Percentiles rank a stretch among this genome's conserved stretches.
These are phyloP conservation scores for Barnettozyma siamensis DNA, from an alignment of 805 yeast species.

Conservation along the genomic window DNA sequence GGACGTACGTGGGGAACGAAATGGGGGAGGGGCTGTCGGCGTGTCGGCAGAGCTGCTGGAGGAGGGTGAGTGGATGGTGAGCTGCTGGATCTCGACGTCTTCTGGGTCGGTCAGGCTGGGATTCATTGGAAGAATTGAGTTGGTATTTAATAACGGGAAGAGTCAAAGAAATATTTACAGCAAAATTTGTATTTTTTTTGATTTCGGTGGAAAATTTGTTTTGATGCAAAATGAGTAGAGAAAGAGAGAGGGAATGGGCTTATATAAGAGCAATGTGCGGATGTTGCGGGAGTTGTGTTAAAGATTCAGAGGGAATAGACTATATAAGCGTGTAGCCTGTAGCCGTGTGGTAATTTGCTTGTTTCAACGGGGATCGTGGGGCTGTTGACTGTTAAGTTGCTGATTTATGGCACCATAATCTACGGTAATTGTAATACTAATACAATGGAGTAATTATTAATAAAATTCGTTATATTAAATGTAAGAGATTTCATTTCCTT, in stretches of 20 bases:
- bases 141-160: not conserved
- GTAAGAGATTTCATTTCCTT: not conserved
- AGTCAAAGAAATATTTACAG: not conserved
- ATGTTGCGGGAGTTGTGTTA: too few relatives aligned
- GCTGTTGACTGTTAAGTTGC: too few relatives aligned
- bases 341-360: too few relatives aligned
- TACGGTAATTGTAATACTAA: too few relatives aligned
- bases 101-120: constrained; percentile 1
- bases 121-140: not conserved
- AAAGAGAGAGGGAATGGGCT: not conserved
- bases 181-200: too few relatives aligned
- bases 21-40: constrained; percentile 1
- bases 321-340: too few relatives aligned
- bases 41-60: not conserved
- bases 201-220: not conserved
- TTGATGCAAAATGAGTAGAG: not conserved
- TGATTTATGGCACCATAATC: too few relatives aligned
- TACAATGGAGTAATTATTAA: too few relatives aligned
- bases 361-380: too few relatives aligned
- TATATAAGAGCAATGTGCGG: too few relatives aligned
- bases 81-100: constrained; percentile 4
- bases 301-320: too few relatives aligned
- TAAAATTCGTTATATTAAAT: too few relatives aligned
- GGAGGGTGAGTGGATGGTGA: not conserved
- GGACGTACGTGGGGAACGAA: constrained; percentile 22